Percentiles rank a stretch among this genome's conserved stretches.
These are phyloP conservation scores for Colletotrichum tabaci DNA, from an alignment of 2,329 filamentous ascomycete genomes.

Conservation along the genomic window DNA sequence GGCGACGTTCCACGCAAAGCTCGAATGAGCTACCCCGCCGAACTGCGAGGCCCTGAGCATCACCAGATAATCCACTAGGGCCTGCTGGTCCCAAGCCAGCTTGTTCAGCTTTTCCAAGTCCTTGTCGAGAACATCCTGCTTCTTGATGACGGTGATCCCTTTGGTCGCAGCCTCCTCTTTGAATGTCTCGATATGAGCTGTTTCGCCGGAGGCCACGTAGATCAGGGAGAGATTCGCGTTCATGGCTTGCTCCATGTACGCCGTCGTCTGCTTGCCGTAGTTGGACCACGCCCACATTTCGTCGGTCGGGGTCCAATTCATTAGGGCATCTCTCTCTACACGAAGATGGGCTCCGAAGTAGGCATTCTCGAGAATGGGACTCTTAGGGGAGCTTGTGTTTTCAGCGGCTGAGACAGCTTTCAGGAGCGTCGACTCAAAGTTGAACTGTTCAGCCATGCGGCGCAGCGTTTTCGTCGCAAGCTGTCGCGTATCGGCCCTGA, in stretches of 20 bases:
- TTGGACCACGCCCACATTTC: conserved; percentile 39
- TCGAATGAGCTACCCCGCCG: conserved; percentile 51
- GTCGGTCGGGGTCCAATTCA: conserved; percentile 46
- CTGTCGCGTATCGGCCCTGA: conserved; percentile 49
- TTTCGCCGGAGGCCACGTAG: conserved; percentile 51
- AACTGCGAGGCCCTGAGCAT: conserved; percentile 52
- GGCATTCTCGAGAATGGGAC: conserved; percentile 42
- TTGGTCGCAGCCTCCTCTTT: conserved; percentile 16
- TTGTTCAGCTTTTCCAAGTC: conserved; percentile 43
- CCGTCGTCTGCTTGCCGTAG: conserved; percentile 49
- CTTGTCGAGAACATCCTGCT: conserved; percentile 47
- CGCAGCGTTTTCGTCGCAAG: conserved; percentile 48
- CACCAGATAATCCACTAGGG: conserved; percentile 51
- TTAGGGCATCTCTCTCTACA: conserved; percentile 50
- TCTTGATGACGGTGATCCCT: conserved; percentile 50
- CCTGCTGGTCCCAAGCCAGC: conserved; percentile 52
- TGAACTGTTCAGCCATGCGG: conserved; percentile 42
- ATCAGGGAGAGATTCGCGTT: conserved; percentile 46
- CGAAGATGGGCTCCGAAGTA: conserved; percentile 52
- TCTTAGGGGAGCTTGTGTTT: neutral
- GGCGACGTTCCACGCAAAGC: conserved; percentile 53
- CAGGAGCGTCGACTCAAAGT: conserved; percentile 19
- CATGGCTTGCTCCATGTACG: conserved; percentile 47
- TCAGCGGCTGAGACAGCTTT: neutral
- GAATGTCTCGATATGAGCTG: conserved; percentile 44